Conservation (phyloP, 768 basidiomycete genomes). For the Dioszegia hungarica region DNA sequence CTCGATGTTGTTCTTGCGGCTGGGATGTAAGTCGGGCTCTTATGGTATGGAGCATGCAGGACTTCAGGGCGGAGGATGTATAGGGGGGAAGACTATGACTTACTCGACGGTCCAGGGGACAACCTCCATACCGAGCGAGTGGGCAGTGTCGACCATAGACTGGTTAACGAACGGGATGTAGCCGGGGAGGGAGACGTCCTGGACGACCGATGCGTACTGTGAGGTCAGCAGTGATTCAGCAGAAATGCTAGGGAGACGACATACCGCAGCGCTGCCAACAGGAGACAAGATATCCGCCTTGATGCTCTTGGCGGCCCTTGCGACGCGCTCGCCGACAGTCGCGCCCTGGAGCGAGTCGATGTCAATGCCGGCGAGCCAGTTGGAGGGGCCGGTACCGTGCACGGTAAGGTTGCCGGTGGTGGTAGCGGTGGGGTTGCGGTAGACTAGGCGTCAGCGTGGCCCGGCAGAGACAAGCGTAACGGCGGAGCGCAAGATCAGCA, state of each 20-base stretch:
- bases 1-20: constrained; percentile 61
- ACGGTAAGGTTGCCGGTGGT: constrained; percentile 29
- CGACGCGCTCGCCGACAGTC: constrained; percentile 59
- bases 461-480: neutral
- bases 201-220: constrained; percentile 44
- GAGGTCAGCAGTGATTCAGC: neutral
- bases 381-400: constrained; percentile 53
- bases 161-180: constrained; percentile 61
- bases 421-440: constrained; percentile 17
- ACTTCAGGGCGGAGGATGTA: neutral
- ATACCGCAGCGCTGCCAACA: constrained; percentile 50
- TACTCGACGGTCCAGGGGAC: constrained; percentile 62
- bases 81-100: neutral
- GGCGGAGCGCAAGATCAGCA: neutral
- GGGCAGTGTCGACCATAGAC: constrained; percentile 65
- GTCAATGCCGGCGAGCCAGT: constrained; percentile 67
- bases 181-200: constrained; percentile 53
- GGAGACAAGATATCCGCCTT: constrained; percentile 66
- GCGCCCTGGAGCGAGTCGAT: constrained; percentile 63
- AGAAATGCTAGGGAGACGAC: neutral
- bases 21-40: constrained; percentile 39
- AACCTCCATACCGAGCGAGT: constrained; percentile 60
- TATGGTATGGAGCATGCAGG: neutral
- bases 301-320: constrained; percentile 64
- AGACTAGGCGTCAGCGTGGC: constrained; percentile 17